Evolutionary conservation across 75 land plant genomes (phyloP), one percentile per base, ranked within the genome.

Genomic region (Isoetes taiwanensis): DNA sequence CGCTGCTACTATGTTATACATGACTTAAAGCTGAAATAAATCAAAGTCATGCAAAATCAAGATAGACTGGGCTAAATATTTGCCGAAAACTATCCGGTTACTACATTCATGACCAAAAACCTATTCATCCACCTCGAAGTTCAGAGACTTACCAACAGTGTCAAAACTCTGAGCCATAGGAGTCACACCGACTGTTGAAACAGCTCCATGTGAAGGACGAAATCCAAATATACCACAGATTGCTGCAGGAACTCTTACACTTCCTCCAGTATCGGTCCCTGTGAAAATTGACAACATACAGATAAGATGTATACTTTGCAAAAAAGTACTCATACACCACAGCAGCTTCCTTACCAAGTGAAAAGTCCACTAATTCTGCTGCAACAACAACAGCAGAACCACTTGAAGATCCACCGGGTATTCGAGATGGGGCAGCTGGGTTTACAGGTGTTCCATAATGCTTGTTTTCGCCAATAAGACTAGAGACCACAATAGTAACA

Each of bases 371-470:
- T 19, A 89, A 66, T 39, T 61, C 65, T 30, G 83, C 73, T 40
- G 81, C 79, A 53, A 89, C 96, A 20, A 83, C 85, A 53, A 81
- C 90, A 64, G 85, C 90, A 40, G 96, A 84, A 34, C 96, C 96
- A 66, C 96, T 81, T 27, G 85, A 89, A 28, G 85, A 84, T 40
- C 96, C 89, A 59, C 96, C 96, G 24, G 85, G 96, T 4, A 89
- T 60, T n/a, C 78, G 58, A 56, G 75, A 75, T 9, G 77, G 71
- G 34, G 81, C 78, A 41, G 57, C 69, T 54, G 96, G 96, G 73
- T 84, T 89, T 6, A 29, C 61, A 17, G 96, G 96, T 14, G 90
- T 77, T 11, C 89, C 90, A 50, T 79, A 84, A 59, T 89, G 89
- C 55, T 41, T 58, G 43, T 89, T 84, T 61, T 80, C 89, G 28